These are phyloP conservation scores for Isoetes taiwanensis DNA, from an alignment of 75 land plant species.

Conservation along the genomic window DNA sequence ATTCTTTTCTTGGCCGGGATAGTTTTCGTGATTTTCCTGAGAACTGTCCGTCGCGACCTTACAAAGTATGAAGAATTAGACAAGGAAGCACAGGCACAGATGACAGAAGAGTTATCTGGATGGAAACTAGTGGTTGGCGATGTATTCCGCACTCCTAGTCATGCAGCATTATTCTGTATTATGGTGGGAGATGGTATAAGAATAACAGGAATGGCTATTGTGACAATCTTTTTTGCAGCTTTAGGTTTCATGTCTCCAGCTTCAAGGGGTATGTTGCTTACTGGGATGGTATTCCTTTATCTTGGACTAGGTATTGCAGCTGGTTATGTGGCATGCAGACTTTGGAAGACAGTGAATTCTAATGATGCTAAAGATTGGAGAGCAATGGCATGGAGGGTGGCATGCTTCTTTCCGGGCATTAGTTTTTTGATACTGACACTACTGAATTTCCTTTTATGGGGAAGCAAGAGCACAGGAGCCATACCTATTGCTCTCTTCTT, in stretches of 20 bases:
- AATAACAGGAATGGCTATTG: slow-evolving; percentile 69
- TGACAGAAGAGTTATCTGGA: slow-evolving; percentile 87
- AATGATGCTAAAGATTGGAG: slow-evolving; percentile 52
- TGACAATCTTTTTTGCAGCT: slow-evolving; percentile 78
- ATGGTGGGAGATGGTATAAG: slow-evolving; percentile 86
- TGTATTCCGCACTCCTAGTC: slow-evolving; percentile 65
- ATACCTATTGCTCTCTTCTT: slow-evolving; percentile 40
- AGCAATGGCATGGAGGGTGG: slow-evolving; percentile 63
- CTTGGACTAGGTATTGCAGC: slow-evolving; percentile 15
- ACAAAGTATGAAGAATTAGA: slow-evolving; percentile 35
- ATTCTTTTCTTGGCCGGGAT: slow-evolving; percentile 13
- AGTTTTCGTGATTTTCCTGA: slow-evolving; percentile 12
- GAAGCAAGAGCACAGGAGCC: slow-evolving; percentile 47
- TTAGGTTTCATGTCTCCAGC: slow-evolving; percentile 94
- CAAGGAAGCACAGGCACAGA: slow-evolving; percentile 85
- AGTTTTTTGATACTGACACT: slow-evolving; percentile 45
- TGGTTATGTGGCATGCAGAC: slow-evolving; percentile 42
- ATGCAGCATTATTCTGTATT: slow-evolving; percentile 46
- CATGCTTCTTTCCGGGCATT: slow-evolving; percentile 87
- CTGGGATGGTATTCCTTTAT: slow-evolving; percentile 1
- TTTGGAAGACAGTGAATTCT: slow-evolving; percentile 57
- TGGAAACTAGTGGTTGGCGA: slow-evolving; percentile 91
- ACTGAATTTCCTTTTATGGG: slow-evolving; percentile 33
- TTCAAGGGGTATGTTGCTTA: slow-evolving; percentile 53
- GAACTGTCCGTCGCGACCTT: slow-evolving; percentile 14